Conservation (phyloP, 805 yeast species). For the Nakazawaea ernobii region DNA sequence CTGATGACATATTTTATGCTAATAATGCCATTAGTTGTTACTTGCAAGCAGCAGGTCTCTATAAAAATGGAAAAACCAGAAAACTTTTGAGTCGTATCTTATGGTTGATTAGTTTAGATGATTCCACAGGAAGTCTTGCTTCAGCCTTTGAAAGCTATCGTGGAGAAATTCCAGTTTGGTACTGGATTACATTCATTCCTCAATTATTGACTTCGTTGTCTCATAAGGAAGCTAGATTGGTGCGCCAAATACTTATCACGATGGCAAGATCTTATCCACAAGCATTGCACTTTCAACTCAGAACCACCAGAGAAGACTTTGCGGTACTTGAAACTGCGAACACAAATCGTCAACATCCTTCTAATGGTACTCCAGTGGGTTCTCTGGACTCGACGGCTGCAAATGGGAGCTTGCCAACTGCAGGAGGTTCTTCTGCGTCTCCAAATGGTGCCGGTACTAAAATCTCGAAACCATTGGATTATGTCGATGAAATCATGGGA, state of each 20-base stretch:
- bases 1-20: constrained; percentile 75
- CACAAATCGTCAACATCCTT: constrained; percentile 4
- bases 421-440: background rate
- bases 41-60: constrained; percentile 94
- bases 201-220: constrained; percentile 86
- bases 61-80: constrained; percentile 88
- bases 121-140: constrained; percentile 70
- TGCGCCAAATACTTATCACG: constrained; percentile 78
- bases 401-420: constrained; percentile 7
- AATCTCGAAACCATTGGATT: constrained; percentile 71
- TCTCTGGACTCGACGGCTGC: constrained; percentile 4
- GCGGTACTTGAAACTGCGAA: constrained; percentile 61
- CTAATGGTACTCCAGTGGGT: constrained; percentile 6
- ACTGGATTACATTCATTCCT: constrained; percentile 96
- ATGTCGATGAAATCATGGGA: constrained; percentile 88
- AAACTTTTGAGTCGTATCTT: constrained; percentile 81
- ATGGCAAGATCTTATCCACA: constrained; percentile 98
- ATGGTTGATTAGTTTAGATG: constrained; percentile 92
- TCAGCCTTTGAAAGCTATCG: constrained; percentile 87
- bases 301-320: constrained; percentile 94
- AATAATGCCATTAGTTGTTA: constrained; percentile 94
- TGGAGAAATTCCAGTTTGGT: constrained; percentile 98
- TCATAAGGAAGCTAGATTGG: constrained; percentile 85
- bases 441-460: constrained; percentile 4
- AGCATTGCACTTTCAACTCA: constrained; percentile 90